Base-by-base conservation (phyloP, 495 filamentous ascomycete species). In the Lasiosphaeria hispida region DNA sequence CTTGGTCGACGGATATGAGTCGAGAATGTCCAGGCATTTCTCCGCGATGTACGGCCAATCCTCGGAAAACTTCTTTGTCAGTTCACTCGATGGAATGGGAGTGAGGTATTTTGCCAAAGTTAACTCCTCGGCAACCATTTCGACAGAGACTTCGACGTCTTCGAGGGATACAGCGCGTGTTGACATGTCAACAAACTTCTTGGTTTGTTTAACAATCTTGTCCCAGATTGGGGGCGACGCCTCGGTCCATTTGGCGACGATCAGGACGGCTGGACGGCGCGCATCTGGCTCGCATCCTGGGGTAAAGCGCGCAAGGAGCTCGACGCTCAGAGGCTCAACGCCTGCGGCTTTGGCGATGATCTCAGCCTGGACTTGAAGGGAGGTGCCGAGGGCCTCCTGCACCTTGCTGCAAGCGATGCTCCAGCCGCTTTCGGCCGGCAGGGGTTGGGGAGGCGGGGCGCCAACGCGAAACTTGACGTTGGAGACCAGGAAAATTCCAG, bases 41-140 rank as follows among this genome's bases (percentile, higher is more conserved):
- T n/a, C n/a, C n/a, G n/a, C n/a, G n/a, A n/a, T n/a, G n/a, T n/a
- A n/a, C n/a, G n/a, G n/a, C n/a, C n/a, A n/a, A n/a, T n/a, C n/a
- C n/a, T n/a, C n/a, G n/a, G n/a, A n/a, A n/a, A n/a, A n/a, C n/a
- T n/a, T n/a, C n/a, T n/a, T n/a, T n/a, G n/a, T n/a, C n/a, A n/a
- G n/a, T n/a, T n/a, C n/a, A n/a, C n/a, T n/a, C n/a, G n/a, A n/a
- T n/a, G n/a, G n/a, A n/a, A n/a, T n/a, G n/a, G n/a, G n/a, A n/a
- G n/a, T n/a, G n/a, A n/a, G n/a, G n/a, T n/a, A n/a, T n/a, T n/a
- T n/a, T n/a, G n/a, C n/a, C n/a, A n/a, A n/a, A n/a, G n/a, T n/a
- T n/a, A n/a, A n/a, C n/a, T n/a, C n/a, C n/a, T n/a, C 47, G 23
- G 47, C 19, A 3, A 50, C n/a, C 47, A 50, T 50, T 5, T 50